Conservation (phyloP, 805 yeast species). For the Suhomyces emberorum region DNA sequence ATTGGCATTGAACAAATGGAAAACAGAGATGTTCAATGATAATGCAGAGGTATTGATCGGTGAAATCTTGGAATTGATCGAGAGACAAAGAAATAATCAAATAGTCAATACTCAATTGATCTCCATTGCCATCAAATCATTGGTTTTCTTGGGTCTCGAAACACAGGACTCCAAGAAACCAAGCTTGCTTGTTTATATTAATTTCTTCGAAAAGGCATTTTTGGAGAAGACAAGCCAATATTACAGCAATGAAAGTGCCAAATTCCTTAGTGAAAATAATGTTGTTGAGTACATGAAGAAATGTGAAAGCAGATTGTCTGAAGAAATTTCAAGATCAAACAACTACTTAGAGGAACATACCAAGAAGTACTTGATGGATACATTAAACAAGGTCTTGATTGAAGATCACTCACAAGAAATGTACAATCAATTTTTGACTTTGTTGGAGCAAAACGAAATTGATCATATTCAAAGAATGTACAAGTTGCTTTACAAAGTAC, state of each 20-base stretch:
- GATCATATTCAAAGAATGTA: constrained; percentile 79
- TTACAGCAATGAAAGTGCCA: constrained; percentile 64
- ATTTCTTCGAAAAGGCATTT: constrained; percentile 74
- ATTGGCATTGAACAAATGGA: constrained; percentile 85
- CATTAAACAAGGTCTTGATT: constrained; percentile 73
- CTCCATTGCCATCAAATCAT: constrained; percentile 75
- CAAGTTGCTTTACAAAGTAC: constrained; percentile 70
- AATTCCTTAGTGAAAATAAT: constrained; percentile 66
- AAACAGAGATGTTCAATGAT: constrained; percentile 69
- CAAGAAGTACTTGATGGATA: constrained; percentile 69
- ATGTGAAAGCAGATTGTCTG: constrained; percentile 77
- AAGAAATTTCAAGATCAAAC: constrained; percentile 76
- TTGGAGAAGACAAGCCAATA: constrained; percentile 65
- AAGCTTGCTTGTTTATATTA: constrained; percentile 76
- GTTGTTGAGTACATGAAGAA: constrained; percentile 88
- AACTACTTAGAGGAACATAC: constrained; percentile 84
- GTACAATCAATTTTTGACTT: constrained; percentile 70
- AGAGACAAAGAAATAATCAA: constrained; percentile 74
- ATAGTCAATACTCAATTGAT: constrained; percentile 64
- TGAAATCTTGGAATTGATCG: constrained; percentile 75
- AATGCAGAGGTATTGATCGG: constrained; percentile 57
- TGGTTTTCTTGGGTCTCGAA: constrained; percentile 88
- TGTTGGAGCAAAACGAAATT: constrained; percentile 68
- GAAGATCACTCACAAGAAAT: constrained; percentile 72
- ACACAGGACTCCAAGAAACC: constrained; percentile 84